phyloP scores from a whole-genome alignment of 1,284 basidiomycete species.

The Cutaneotrichosporon curvatum region DNA sequence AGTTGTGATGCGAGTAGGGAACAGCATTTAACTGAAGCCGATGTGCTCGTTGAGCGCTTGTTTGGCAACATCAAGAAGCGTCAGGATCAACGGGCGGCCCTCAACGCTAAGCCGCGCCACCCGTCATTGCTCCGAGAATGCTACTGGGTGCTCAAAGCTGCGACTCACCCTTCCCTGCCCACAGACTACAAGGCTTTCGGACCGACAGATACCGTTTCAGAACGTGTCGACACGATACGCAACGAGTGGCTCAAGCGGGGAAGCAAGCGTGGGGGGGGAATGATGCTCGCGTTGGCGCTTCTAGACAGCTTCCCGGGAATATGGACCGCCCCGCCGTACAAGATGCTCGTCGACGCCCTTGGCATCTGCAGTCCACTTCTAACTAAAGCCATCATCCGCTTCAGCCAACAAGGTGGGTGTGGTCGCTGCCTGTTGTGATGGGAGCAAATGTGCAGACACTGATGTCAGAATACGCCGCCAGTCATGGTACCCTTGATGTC shows the following conservation, averaged over 20 bases:
- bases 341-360: background rate
- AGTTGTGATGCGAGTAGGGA: conserved; percentile 4
- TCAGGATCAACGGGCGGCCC: conserved; percentile 11
- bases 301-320: conserved; percentile 66
- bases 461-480: background rate
- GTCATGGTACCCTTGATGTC: background rate
- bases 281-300: conserved; percentile 54
- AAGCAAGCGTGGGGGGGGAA: conserved; percentile 50
- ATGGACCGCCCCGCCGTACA: conserved; percentile 57
- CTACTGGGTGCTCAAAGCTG: too few relatives aligned
- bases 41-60: conserved; percentile 50
- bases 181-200: too few relatives aligned
- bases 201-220: too few relatives aligned
- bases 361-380: background rate
- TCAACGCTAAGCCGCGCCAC: too few relatives aligned
- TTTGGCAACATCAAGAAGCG: conserved; percentile 25
- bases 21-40: conserved; percentile 50
- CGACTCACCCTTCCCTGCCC: conserved; percentile 47
- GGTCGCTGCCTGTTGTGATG: too few relatives aligned
- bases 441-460: background rate
- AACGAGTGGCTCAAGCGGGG: conserved; percentile 33
- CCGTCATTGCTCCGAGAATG: too few relatives aligned
- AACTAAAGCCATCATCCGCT: conserved; percentile 6
- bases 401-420: conserved; percentile 4
- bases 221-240: too few relatives aligned